Evolutionary conservation across 768 basidiomycete genomes (phyloP), one percentile per base, ranked within the genome.

Genomic region (Naematelia encephala): DNA sequence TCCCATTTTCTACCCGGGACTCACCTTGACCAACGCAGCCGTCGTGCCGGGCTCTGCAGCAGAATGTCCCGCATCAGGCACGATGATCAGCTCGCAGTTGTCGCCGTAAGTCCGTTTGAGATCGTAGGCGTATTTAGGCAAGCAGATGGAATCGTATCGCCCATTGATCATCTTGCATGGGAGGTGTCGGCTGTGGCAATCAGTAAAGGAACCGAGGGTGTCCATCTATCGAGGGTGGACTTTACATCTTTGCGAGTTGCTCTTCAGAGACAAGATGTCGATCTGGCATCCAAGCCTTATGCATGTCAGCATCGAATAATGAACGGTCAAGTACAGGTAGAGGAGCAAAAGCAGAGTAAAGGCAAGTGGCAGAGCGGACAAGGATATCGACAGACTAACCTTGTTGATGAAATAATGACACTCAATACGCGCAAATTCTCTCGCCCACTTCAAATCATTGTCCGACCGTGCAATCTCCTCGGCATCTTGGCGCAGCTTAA

Each of bases 391-490:
- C 34, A 16, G 34, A 39, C 80, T 61, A 54, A 88, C 88, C 54
- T 84, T 82, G 67, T 92, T 89, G 52, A 92, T 79, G 69, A 93
- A 93, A 76, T 88, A 94, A 69, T 93, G 90, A 69, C 91, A 91
- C 79, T 75, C 76, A 39, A 77, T 74, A 49, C 75, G 60, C 5
- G 74, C 74, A 54, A 69, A 72, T 0, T 68, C 66, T 22, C 65
- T 72, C 39, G 60, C 52, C 53, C 57, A 66, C 19, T 34, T 2
- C 0, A 21, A 30, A 27, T 61, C 58, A 14, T 42, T 21, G 19
- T 56, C 47, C 10, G 48, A 45, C 23, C 52, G 39, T 19, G 51
- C 47, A 22, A 60, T 51, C 1, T 13, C 28, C 16, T 51, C 54
- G 1, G 45, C 4, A 30, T 59, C 46, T 14, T 4, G 61, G 16